phyloP scores from a whole-genome alignment of 371 early-diverging fungal genomes.

The Mucor sp. region DNA sequence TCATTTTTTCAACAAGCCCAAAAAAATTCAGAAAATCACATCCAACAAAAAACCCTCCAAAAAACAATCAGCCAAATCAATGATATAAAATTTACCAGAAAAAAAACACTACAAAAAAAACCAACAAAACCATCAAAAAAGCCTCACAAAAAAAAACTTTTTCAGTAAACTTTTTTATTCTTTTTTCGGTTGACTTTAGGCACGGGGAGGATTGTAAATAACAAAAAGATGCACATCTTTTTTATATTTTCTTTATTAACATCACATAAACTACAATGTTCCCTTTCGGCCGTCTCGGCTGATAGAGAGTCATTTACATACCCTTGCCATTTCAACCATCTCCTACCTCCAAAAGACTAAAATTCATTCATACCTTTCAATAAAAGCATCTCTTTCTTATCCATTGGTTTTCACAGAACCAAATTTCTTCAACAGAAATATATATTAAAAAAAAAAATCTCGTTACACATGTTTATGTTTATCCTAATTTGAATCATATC shows the following conservation, averaged over 20 bases:
- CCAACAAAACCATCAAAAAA: slow-evolving; percentile 6
- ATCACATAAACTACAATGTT: slow-evolving; percentile 13
- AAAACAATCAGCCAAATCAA: slow-evolving; percentile 16
- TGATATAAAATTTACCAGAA: slow-evolving; percentile 2
- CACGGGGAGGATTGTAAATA: slow-evolving; percentile 42
- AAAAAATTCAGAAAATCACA: slow-evolving; percentile 7
- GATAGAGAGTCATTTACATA: slow-evolving; percentile 32
- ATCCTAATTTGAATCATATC: background rate
- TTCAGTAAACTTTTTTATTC: slow-evolving; percentile 4
- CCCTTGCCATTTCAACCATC: slow-evolving; percentile 20
- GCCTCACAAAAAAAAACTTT: slow-evolving; percentile 15
- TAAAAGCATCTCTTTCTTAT: slow-evolving; percentile 9
- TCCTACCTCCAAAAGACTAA: background rate
- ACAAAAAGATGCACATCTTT: slow-evolving; percentile 12
- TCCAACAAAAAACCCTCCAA: slow-evolving; percentile 3
- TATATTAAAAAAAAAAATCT: slow-evolving; percentile 6
- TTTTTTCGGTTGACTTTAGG: slow-evolving; percentile 16
- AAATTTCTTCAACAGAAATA: slow-evolving; percentile 22
- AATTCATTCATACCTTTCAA: background rate
- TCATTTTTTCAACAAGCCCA: slow-evolving; percentile 1
- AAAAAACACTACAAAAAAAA: background rate
- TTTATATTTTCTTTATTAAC: slow-evolving; percentile 16
- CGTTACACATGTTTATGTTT: background rate
- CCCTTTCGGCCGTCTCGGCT: slow-evolving; percentile 7
- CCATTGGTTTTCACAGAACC: slow-evolving; percentile 13